Evolutionary conservation across 352 stramenopile species (phyloP).

Genomic region (Globisporangium spiculum): DNA sequence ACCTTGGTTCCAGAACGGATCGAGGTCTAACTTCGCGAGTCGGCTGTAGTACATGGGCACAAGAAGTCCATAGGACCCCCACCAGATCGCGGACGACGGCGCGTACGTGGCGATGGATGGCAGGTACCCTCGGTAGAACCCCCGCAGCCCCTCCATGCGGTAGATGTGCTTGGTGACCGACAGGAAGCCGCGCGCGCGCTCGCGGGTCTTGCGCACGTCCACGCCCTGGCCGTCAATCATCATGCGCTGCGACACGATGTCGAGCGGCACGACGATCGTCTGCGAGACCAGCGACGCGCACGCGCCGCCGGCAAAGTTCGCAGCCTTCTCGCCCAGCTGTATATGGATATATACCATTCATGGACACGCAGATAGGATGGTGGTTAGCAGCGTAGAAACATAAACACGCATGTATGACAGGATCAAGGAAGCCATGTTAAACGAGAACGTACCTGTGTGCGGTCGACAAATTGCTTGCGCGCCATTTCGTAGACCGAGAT

Average conservation of each 20-base stretch:
- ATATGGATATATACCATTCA: background rate
- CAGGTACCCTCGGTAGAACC: conserved; percentile 84
- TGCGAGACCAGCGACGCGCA: conserved; percentile 80
- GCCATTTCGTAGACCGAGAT: conserved; percentile 87
- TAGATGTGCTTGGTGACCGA: conserved; percentile 63
- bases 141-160: conserved; percentile 57
- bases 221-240: conserved; percentile 83
- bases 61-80: conserved; percentile 82
- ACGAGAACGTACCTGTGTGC: conserved; percentile 37
- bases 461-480: conserved; percentile 63
- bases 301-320: conserved; percentile 78
- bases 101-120: conserved; percentile 85
- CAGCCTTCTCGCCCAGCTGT: conserved; percentile 52
- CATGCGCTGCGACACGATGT: conserved; percentile 89
- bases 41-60: conserved; percentile 68
- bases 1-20: conserved; percentile 86
- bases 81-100: conserved; percentile 85
- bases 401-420: background rate
- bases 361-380: background rate
- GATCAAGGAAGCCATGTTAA: background rate
- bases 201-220: conserved; percentile 52
- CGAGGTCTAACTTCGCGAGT: conserved; percentile 51
- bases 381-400: background rate
- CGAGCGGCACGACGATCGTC: conserved; percentile 82
- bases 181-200: conserved; percentile 57